Evolutionary conservation across 2,329 filamentous ascomycete genomes (phyloP).

Genomic region (Chaetomiaceae sp.): DNA sequence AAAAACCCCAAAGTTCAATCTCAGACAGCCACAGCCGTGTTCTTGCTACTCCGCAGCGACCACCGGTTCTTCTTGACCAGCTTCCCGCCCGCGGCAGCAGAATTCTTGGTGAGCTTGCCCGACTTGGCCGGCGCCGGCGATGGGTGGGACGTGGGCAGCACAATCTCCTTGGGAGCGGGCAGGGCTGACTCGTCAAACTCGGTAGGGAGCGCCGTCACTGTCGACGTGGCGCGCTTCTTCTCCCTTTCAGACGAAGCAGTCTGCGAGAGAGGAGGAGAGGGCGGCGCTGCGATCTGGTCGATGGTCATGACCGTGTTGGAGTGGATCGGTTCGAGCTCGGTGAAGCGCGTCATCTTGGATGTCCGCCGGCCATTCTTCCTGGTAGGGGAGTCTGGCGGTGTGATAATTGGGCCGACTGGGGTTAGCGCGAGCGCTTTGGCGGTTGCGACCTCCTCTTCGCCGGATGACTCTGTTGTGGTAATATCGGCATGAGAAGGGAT

Average conservation of each 20-base stretch:
- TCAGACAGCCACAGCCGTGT: constrained; percentile 29
- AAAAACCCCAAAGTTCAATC: background rate
- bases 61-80: constrained; percentile 32
- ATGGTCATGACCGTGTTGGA: constrained; percentile 23
- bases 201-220: constrained; percentile 19
- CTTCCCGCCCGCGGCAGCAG: constrained; percentile 22
- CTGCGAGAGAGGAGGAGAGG: too few species aligned
- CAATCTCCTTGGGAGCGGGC: constrained; percentile 13
- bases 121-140: constrained; percentile 12
- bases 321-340: constrained; percentile 32
- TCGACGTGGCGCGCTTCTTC: constrained; percentile 12
- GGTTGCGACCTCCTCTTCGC: constrained; percentile 5
- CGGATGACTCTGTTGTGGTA: constrained; percentile 1
- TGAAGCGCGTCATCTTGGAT: constrained; percentile 29
- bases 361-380: constrained; percentile 12
- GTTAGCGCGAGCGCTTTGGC: background rate
- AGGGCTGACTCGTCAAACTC: constrained; percentile 24
- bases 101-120: constrained; percentile 27
- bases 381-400: background rate
- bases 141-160: constrained; percentile 1
- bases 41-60: constrained; percentile 28
- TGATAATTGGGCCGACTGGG: background rate
- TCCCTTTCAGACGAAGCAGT: too few species aligned
- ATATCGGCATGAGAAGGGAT: constrained; percentile 1
- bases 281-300: background rate